These are phyloP conservation scores for Digitaria exilis DNA, from an alignment of 202 grass and related monocot genomes.

Conservation along the genomic window DNA sequence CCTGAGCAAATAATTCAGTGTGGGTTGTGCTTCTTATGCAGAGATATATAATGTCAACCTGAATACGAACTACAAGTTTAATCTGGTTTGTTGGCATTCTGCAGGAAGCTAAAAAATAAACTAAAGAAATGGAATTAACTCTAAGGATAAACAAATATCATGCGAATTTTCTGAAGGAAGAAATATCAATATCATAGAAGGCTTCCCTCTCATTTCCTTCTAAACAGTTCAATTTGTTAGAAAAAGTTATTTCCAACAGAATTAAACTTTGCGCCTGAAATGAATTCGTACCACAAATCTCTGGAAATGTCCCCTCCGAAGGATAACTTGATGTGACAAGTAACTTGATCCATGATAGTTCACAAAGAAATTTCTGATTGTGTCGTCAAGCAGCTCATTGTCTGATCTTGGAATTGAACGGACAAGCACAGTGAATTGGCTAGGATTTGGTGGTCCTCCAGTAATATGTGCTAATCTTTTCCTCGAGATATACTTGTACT, in stretches of 20 bases:
- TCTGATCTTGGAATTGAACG: constrained; percentile 75
- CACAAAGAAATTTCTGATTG: constrained; percentile 85
- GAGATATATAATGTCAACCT: background rate
- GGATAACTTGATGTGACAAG: constrained; percentile 87
- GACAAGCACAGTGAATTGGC: constrained; percentile 85
- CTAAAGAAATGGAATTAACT: background rate
- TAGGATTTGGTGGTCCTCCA: constrained; percentile 61
- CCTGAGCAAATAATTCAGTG: constrained; percentile 25
- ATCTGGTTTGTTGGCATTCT: background rate
- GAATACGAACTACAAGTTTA: background rate
- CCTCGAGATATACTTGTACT: constrained; percentile 80
- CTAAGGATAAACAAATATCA: background rate
- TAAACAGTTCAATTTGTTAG: background rate
- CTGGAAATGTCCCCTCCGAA: constrained; percentile 71
- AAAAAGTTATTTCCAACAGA: constrained; percentile 18
- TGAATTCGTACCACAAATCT: constrained; percentile 70
- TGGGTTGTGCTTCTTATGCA: background rate
- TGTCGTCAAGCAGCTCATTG: constrained; percentile 59
- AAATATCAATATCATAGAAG: background rate
- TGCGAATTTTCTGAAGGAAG: background rate
- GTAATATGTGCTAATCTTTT: constrained; percentile 80
- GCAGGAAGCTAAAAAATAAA: background rate
- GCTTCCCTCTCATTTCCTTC: background rate
- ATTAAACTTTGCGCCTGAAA: constrained; percentile 9
- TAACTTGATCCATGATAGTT: constrained; percentile 97